Base-by-base conservation (phyloP, 1,284 basidiomycete species). In the Sphagnurus paluster region DNA sequence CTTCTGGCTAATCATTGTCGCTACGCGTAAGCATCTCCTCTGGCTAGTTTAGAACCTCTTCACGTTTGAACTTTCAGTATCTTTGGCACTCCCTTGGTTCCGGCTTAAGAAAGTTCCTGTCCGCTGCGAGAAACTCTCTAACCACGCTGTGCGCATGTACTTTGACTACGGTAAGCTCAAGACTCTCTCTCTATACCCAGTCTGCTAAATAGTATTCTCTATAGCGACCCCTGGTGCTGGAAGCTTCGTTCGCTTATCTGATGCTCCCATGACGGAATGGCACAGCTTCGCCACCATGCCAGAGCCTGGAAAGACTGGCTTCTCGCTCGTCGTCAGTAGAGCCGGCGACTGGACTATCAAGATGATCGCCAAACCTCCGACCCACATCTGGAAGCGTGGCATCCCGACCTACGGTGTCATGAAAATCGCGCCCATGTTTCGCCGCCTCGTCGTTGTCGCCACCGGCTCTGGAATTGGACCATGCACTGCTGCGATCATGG, bases 261-360 rank as follows among this genome's bases (percentile, higher is more conserved):
- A 74, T 23, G 68, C 67, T 49, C 80, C 80, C 19, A 66, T 81
- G 38, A 61, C 73, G 32, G 80, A 83, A 61, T 83, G 80, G 80
- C 80, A 83, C 52, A 74, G 76, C 6, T 83, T 82, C 56, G 80
- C 79, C 2, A 79, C 76, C 5, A 69, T 80, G 32, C 66, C 74
- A 2, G 72, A 73, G 37, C 77, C 77, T 8, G 73, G 74, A 24
- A 69, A 73, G 59, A 67, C 66, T 23, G 80, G 80, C 1, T 83
- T 74, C 57, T 82, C 79, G 3, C 65, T 81, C 25, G 74, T 82
- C 24, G 76, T 82, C 9, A 80, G 78, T 19, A 71, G 66, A 41
- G 80, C 80, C 19, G 80, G 80, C n/a, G 80, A 82, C 59, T 83
- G 79, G 80, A 82, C 79, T 1, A 62, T 64, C 29, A 71, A 75